Evolutionary conservation across 1,284 basidiomycete species (phyloP).

Genomic region (Sanguinoderma infundibulare): DNA sequence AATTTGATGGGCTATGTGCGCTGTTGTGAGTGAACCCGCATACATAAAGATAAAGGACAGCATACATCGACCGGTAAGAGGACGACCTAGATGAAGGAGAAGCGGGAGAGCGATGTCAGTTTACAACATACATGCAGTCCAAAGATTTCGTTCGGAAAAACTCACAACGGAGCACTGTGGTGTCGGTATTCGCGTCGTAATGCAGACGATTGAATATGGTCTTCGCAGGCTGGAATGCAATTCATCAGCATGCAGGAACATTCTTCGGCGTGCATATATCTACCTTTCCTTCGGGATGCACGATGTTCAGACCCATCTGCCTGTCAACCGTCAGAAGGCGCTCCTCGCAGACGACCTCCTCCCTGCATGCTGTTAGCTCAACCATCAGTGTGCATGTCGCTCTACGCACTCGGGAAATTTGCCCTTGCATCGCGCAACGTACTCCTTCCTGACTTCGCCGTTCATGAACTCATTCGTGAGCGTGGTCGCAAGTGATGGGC

Average conservation of each 20-base stretch:
- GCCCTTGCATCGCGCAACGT: slow-evolving; percentile 86
- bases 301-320: slow-evolving; percentile 94
- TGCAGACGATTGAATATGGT: slow-evolving; percentile 89
- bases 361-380: slow-evolving; percentile 47
- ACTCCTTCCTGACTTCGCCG: slow-evolving; percentile 87
- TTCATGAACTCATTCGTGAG: slow-evolving; percentile 85
- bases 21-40: slow-evolving; percentile 1
- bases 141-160: background rate
- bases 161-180: slow-evolving; percentile 89
- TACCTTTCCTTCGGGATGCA: slow-evolving; percentile 91
- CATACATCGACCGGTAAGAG: slow-evolving; percentile 88
- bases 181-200: slow-evolving; percentile 85
- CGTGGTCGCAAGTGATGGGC: slow-evolving; percentile 69
- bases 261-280: background rate
- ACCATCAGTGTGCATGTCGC: background rate
- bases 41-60: slow-evolving; percentile 12
- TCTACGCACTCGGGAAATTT: slow-evolving; percentile 78
- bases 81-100: slow-evolving; percentile 57
- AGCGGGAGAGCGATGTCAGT: background rate
- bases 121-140: background rate
- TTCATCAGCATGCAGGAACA: background rate
- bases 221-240: slow-evolving; percentile 70
- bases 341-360: slow-evolving; percentile 82
- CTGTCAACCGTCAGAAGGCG: slow-evolving; percentile 92
- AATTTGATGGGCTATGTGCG: slow-evolving; percentile 83